Base-by-base conservation (phyloP, 805 yeast species). In the Candida morakotiae region DNA sequence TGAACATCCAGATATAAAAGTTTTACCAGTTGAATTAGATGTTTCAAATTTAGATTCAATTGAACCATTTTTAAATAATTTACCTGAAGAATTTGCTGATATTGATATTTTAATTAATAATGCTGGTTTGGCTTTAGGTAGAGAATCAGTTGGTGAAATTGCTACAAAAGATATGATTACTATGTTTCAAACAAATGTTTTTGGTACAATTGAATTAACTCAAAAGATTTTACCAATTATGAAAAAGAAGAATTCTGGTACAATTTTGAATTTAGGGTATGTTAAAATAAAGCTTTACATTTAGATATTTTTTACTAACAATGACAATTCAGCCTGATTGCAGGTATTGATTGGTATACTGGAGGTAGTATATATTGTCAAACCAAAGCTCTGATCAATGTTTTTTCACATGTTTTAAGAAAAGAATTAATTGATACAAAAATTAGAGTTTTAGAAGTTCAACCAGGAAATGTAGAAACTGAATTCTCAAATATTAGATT, bases 111-210 rank as follows among this genome's bases (percentile, higher is more conserved):
- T 64, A 42, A 46, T 64, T 34, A 64, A 64, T 36, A 64, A 64
- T 42, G 67, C 69, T n/a, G 70, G 70, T 11, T 62, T 61, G 42
- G 69, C 69, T 2, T 52, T 62, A 35, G 70, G 70, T 11, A 42
- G 43, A 24, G 59, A 48, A 16, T 30, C 35, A 9, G 66, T 63
- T 8, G 69, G 68, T 9, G 56, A 52, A 15, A 48, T 63, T 19
- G 35, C 42, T 9, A 47, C 53, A 14, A 55, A 49, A 9, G 69
- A 64, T 37, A 43, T 63, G 31, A 44, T 46, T 11, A 67, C 62
- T 9, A 63, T 63, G 70, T 46, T 63, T 38, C 55, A 56, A 23
- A 64, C 69, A 33, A 64, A 64, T 40, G 67, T 64, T 3, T 35
- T 60, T 31, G 69, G 69, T 10, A 49, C 62, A 34, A 58, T 64